These are phyloP conservation scores for Cyberlindnera euphorbiiphila DNA, from an alignment of 805 yeast genomes.

Conservation along the genomic window DNA sequence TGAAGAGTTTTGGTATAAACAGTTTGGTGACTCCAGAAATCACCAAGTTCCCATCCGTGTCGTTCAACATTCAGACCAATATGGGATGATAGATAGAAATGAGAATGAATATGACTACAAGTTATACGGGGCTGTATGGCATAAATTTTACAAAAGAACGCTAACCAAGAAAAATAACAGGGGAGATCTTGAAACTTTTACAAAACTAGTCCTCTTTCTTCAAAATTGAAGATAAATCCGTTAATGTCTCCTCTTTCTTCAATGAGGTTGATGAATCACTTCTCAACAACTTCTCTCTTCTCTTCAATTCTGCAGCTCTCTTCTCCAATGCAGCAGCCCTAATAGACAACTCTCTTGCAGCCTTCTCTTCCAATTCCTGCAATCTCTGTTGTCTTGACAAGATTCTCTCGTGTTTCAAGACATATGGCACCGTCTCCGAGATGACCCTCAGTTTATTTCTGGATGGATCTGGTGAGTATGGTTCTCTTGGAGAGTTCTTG, in stretches of 20 bases:
- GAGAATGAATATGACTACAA: neutral
- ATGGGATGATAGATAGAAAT: constrained; percentile 4
- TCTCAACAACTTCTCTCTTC: constrained; percentile 54
- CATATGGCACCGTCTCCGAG: constrained; percentile 83
- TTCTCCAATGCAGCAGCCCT: constrained; percentile 75
- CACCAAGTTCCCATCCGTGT: constrained; percentile 58
- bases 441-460: constrained; percentile 69
- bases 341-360: constrained; percentile 67
- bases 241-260: constrained; percentile 50
- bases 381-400: constrained; percentile 72
- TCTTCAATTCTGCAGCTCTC: constrained; percentile 61
- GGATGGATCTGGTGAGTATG: constrained; percentile 35
- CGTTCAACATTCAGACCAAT: constrained; percentile 64
- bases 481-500: constrained; percentile 33
- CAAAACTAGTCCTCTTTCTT: constrained; percentile 17
- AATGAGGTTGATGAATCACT: constrained; percentile 25
- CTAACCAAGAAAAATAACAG: too few species aligned
- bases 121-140: too few species aligned
- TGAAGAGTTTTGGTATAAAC: constrained; percentile 65
- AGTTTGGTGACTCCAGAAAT: constrained; percentile 64
- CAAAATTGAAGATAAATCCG: constrained; percentile 47
- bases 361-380: constrained; percentile 74
- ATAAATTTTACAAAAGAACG: too few species aligned
- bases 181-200: too few species aligned
- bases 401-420: constrained; percentile 70